Base-by-base conservation (phyloP, 768 basidiomycete species). In the Tulasnella sp. region DNA sequence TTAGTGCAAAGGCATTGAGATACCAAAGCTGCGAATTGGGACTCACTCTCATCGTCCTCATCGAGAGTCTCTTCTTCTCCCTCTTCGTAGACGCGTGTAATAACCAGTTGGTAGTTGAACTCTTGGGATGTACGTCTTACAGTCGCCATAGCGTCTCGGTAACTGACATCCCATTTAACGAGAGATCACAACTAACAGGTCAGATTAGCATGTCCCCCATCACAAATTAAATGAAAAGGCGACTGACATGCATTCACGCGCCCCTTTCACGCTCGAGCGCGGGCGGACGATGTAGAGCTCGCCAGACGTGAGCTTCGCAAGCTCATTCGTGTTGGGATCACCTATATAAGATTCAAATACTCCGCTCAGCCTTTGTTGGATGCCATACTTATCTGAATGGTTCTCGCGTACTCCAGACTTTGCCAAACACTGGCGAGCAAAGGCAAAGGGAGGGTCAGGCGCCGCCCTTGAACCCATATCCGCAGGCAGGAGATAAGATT, bases 1-100 rank as follows among this genome's bases (percentile, higher is more conserved):
- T 38, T 15, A 38, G 34, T 7, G 34, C 34, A 15, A 38, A 38
- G 34, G 34, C 5, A 38, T 38, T 62, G 56, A 19, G 41, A 19
- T 50, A 24, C 48, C 51, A 38, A 69, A 53, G 60, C 63, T 7
- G 13, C 48, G 42, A 23, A 34, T 21, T 1, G 34, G 8, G 42
- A 11, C 58, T 34, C 86, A 61, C 75, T 75, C 4, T 74, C 75
- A 60, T 92, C 92, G 70, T 95, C 91, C 65, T 97, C 95, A 67
- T 96, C 93, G 17, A 97, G 73, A 43, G 97, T 71, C 67, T 95
- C 88, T 71, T 95, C 92, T 68, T 98, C 94, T 2, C 92, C 96
- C 63, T 98, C 95, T 65, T 98, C 92, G 68, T 89, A 98, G 1
- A 96, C 93, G 62, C 94, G 78, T n/a, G 93, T 96, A 56, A 97